Conservation (phyloP, 345 rosid species). For the Ceriops zippeliana region DNA sequence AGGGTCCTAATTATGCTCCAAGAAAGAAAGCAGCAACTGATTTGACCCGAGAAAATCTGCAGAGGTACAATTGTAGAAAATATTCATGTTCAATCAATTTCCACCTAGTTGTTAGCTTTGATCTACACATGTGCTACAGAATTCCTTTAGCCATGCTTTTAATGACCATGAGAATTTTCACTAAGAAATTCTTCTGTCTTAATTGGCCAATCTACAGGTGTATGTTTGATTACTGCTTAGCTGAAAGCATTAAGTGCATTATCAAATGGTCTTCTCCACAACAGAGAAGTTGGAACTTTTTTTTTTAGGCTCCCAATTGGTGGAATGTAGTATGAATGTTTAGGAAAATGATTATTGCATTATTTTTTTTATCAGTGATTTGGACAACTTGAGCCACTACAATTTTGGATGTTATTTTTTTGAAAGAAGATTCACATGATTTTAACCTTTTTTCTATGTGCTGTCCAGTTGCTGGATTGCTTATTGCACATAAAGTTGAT, state of each 20-base stretch:
- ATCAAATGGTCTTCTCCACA: background rate
- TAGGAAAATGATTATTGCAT: too few species aligned
- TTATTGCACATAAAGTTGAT: background rate
- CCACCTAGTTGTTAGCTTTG: background rate
- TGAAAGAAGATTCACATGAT: background rate
- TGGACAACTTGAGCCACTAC: too few species aligned
- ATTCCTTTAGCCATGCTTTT: too few species aligned
- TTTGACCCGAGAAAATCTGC: constrained; percentile 85
- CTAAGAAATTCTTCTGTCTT: too few species aligned
- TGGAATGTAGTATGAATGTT: background rate
- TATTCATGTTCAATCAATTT: background rate
- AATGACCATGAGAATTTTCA: too few species aligned
- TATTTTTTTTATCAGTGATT: too few species aligned
- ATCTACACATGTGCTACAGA: background rate
- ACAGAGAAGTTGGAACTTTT: background rate
- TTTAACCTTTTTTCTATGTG: too few species aligned
- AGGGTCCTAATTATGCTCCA: constrained; percentile 84
- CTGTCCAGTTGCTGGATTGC: background rate
- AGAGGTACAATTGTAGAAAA: constrained; percentile 39
- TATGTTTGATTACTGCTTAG: too few species aligned
- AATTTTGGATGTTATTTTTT: too few species aligned
- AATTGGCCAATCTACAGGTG: too few species aligned
- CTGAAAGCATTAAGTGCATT: too few species aligned
- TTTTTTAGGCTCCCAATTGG: background rate
- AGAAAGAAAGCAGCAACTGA: constrained; percentile 77